Evolutionary conservation across 768 basidiomycete species (phyloP), one percentile per base, ranked within the genome.

Genomic region (Boletus sp.): DNA sequence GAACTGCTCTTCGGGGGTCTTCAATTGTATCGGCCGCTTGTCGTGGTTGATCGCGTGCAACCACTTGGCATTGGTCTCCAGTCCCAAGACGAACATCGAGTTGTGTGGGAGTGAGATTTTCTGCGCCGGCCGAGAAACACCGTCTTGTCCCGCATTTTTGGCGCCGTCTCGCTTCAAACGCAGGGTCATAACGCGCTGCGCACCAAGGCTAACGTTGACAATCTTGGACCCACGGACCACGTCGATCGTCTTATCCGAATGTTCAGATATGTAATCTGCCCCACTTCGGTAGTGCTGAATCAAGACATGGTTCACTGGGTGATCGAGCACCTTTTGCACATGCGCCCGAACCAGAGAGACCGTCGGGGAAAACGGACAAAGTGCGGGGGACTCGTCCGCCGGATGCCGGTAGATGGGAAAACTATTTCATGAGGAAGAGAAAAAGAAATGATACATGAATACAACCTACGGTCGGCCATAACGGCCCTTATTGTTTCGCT

Each of bases 211-310:
- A 57, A 92, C 85, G 55, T 93, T 93, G 55, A 89, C 87, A 58
- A 92, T 86, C 50, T 76, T 83, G 7, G 88, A 87, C 32, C 83
- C 85, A 14, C 77, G 81, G 5, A 85, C 82, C 58, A 93, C 80
- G 66, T 93, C 90, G 60, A 92, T 80, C 6, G 90, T 93, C 72
- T 93, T 93, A 70, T 93, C 90, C 0, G 87, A 88, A 68, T 93
- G 90, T 61, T 91, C 89, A 0, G 89, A 90, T 57, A 92, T 92
- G 70, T 85, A 88, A 69, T 92, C 90, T 29, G 80, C 81, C 6
- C 90, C 90, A 13, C 77, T 79, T 53, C 90, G 87, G 65, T 92
- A 92, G 65, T 82, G 78, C 63, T 92, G 90, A 47, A 92, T 89
- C 30, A 93, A 79, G 45, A 88, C 90, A 61, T 93, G 90, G 63